Conservation (phyloP, 1,284 basidiomycete genomes). For the Schizophyllum commune region DNA sequence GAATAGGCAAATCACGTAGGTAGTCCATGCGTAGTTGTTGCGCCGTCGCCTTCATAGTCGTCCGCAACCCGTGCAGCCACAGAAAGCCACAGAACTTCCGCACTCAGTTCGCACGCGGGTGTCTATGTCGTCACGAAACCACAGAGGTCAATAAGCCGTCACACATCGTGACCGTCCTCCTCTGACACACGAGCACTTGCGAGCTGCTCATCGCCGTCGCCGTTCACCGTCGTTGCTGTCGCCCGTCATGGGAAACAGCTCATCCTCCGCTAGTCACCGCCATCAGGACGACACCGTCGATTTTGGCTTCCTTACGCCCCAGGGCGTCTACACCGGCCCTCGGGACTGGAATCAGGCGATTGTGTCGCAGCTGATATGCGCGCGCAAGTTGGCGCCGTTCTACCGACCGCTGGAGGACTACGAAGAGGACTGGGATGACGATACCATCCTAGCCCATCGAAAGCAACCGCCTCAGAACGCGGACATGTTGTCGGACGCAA, state of each 20-base stretch:
- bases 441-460: slow-evolving; percentile 71
- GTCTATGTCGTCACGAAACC: not conserved
- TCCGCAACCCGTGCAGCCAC: no score
- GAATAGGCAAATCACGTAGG: no score
- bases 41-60: no score
- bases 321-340: slow-evolving; percentile 83
- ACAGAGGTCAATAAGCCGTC: not conserved
- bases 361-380: slow-evolving; percentile 82
- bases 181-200: not conserved
- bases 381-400: slow-evolving; percentile 89
- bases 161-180: not conserved
- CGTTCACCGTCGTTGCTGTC: slow-evolving; percentile 8
- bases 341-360: slow-evolving; percentile 88
- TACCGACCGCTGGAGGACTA: slow-evolving; percentile 95
- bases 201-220: not conserved
- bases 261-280: slow-evolving; percentile 60
- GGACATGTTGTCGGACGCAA: slow-evolving; percentile 22
- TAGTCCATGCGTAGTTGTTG: no score
- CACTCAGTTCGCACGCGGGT: not conserved
- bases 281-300: slow-evolving; percentile 75
- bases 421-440: slow-evolving; percentile 78
- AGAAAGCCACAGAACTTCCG: no score
- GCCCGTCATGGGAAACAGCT: slow-evolving; percentile 64
- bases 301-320: slow-evolving; percentile 78
- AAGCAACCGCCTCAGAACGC: slow-evolving; percentile 47